These are phyloP conservation scores for Stephanodiscus triporus DNA, from an alignment of 108 stramenopile species.

Conservation along the genomic window DNA sequence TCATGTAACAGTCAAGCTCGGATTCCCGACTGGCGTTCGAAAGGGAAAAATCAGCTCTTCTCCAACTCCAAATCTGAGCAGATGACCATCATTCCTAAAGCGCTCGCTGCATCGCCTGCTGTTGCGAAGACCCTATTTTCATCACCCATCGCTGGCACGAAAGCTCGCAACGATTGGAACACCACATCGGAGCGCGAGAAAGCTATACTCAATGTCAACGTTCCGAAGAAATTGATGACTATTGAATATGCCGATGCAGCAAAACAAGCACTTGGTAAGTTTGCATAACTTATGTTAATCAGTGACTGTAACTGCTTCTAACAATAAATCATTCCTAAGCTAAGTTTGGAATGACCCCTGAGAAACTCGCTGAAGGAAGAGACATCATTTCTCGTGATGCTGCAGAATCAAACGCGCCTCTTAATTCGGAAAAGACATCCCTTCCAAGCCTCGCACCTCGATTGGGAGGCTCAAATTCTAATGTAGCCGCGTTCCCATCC, in stretches of 20 bases:
- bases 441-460: slow-evolving; percentile 19
- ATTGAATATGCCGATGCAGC: slow-evolving; percentile 57
- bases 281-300: slow-evolving; percentile 2
- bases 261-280: slow-evolving; percentile 58
- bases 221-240: slow-evolving; percentile 57
- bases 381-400: slow-evolving; percentile 47
- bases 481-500: slow-evolving; percentile 28
- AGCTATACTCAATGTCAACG: slow-evolving; percentile 34
- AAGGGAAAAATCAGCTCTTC: slow-evolving; percentile 43
- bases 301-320: not conserved
- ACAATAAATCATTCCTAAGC: slow-evolving; percentile 20
- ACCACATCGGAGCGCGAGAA: slow-evolving; percentile 4
- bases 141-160: slow-evolving; percentile 32
- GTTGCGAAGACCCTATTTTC: slow-evolving; percentile 50
- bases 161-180: slow-evolving; percentile 35
- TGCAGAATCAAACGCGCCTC: slow-evolving; percentile 15
- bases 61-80: slow-evolving; percentile 17
- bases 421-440: slow-evolving; percentile 1
- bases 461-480: slow-evolving; percentile 6
- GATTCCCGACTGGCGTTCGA: slow-evolving; percentile 51
- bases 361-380: slow-evolving; percentile 57
- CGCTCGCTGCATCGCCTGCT: slow-evolving; percentile 7
- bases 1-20: not conserved
- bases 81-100: slow-evolving; percentile 6
- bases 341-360: slow-evolving; percentile 75